Conservation (phyloP, 2,329 filamentous ascomycete genomes). For the Colletotrichum shisoi region DNA sequence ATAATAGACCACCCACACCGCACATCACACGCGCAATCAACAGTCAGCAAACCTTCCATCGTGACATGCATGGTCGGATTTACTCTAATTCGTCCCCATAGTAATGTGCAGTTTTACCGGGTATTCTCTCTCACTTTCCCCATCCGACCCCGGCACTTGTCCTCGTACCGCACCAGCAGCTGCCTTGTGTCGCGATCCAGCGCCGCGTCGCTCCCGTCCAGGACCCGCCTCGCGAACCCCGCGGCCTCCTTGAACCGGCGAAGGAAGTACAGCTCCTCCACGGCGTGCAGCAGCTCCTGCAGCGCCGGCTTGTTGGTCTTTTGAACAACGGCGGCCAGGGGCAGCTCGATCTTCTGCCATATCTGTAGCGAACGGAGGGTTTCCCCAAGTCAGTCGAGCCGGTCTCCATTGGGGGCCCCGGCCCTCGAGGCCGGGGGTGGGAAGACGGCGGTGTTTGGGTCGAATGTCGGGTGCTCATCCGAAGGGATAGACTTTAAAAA, state of each 20-base stretch:
- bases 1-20: conserved; percentile 26
- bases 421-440: background rate
- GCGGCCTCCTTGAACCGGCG: conserved; percentile 56
- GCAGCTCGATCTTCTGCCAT: conserved; percentile 53
- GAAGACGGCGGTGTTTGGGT: background rate
- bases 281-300: conserved; percentile 63
- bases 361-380: conserved; percentile 49
- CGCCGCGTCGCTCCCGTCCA: conserved; percentile 46
- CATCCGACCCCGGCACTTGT: conserved; percentile 50
- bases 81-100: background rate
- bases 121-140: conserved; percentile 7
- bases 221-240: conserved; percentile 50
- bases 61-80: too few species aligned
- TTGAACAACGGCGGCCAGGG: conserved; percentile 45
- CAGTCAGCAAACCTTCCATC: conserved; percentile 16
- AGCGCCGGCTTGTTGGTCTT: conserved; percentile 55
- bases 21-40: background rate
- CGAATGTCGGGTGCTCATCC: background rate
- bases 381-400: background rate
- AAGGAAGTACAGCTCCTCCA: conserved; percentile 67
- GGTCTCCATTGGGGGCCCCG: background rate
- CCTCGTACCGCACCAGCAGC: conserved; percentile 54
- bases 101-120: background rate
- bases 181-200: conserved; percentile 56
- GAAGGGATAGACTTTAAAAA: background rate